phyloP scores from a whole-genome alignment of 441 rosid genomes.

The Francoa sonchifolia region DNA sequence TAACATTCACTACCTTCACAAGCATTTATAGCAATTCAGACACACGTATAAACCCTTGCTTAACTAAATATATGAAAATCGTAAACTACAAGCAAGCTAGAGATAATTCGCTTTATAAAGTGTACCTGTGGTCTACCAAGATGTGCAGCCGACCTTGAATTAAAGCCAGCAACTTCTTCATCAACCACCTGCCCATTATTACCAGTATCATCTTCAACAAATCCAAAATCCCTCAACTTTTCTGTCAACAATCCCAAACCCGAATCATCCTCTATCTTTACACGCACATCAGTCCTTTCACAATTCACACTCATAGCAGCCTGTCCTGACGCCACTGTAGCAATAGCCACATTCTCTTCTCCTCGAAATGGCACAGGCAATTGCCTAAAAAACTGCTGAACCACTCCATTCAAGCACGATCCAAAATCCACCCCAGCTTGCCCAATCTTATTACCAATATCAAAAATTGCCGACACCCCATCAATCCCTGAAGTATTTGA shows the following conservation, averaged over 20 bases:
- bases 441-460: conserved; percentile 65
- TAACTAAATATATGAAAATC: not conserved
- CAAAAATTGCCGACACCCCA: conserved; percentile 60
- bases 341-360: conserved; percentile 30
- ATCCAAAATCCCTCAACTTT: conserved; percentile 28
- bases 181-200: conserved; percentile 19
- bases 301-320: conserved; percentile 12
- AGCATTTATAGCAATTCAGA: not conserved
- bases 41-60: not conserved
- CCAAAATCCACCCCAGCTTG: conserved; percentile 81
- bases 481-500: conserved; percentile 31
- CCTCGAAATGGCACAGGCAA: conserved; percentile 54
- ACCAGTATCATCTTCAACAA: conserved; percentile 24
- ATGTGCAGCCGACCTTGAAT: conserved; percentile 37
- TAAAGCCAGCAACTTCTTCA: conserved; percentile 38
- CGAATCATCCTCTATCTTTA: conserved; percentile 12
- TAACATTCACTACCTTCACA: not conserved
- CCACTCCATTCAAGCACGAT: conserved; percentile 53
- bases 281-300: conserved; percentile 21
- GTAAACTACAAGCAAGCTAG: not conserved
- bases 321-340: conserved; percentile 13
- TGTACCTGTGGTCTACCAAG: conserved; percentile 61
- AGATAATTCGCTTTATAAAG: not conserved
- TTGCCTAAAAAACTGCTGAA: conserved; percentile 64
- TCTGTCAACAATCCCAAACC: conserved; percentile 37